phyloP scores from a whole-genome alignment of 257 asterid species.

The Plectranthus barbatus region DNA sequence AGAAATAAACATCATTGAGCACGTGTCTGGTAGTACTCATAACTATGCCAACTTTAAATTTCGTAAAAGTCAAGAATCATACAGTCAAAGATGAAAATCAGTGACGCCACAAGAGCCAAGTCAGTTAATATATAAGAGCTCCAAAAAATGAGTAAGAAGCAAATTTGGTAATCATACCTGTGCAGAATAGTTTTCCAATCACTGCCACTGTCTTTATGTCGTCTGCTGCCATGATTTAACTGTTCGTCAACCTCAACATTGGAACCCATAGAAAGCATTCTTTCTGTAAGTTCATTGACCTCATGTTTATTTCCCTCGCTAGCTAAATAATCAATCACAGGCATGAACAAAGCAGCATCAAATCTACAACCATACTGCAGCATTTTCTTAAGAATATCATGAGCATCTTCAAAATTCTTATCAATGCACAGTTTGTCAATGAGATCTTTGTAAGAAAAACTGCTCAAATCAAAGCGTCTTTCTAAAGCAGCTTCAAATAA shows the following conservation, averaged over 20 bases:
- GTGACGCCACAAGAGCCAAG: slow-evolving; percentile 1
- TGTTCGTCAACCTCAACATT: slow-evolving; percentile 27
- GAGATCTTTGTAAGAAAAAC: slow-evolving; percentile 57
- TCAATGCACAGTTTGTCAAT: slow-evolving; percentile 44
- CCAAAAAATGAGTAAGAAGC: neutral
- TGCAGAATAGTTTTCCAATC: slow-evolving; percentile 67
- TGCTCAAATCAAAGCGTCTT: slow-evolving; percentile 43
- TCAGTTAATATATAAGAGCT: neutral
- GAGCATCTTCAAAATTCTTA: slow-evolving; percentile 49
- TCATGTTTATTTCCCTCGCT: slow-evolving; percentile 53
- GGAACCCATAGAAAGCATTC: slow-evolving; percentile 63
- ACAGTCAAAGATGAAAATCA: slow-evolving; percentile 4
- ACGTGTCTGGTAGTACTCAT: neutral
- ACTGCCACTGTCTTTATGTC: slow-evolving; percentile 26
- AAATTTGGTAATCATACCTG: slow-evolving; percentile 36
- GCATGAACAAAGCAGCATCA: slow-evolving; percentile 81
- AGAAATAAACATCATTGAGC: neutral
- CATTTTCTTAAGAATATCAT: slow-evolving; percentile 55
- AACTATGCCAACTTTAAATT: neutral
- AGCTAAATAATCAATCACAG: slow-evolving; percentile 64
- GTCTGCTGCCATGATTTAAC: slow-evolving; percentile 26
- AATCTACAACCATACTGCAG: slow-evolving; percentile 49
- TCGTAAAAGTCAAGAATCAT: neutral
- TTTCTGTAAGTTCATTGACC: slow-evolving; percentile 64
- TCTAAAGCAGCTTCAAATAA: slow-evolving; percentile 66